Percentiles rank a stretch among this genome's conserved stretches.
Evolutionary conservation across 306 rosid genomes (phyloP).

Genomic region (Macrotyloma uniflorum): DNA sequence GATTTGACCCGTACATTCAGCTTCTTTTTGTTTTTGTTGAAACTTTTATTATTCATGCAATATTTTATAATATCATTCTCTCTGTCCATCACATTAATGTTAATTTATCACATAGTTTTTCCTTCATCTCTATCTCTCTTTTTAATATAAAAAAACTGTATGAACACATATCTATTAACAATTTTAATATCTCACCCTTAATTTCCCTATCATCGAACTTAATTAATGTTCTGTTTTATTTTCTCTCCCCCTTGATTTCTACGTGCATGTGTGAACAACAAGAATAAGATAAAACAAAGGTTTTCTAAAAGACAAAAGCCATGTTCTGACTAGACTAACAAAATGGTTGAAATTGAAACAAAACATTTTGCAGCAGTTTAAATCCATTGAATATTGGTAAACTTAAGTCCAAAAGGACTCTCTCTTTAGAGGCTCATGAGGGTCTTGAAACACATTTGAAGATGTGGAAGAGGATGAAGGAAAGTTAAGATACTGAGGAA

Average conservation of each 20-base stretch:
- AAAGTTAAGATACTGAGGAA: constrained; percentile 51
- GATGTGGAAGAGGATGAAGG: constrained; percentile 58
- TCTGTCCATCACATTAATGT: not conserved
- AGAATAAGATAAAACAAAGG: not conserved
- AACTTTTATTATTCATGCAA: not conserved
- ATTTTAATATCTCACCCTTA: not conserved
- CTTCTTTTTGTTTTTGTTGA: not conserved
- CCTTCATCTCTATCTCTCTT: not conserved
- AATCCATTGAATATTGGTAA: constrained; percentile 7
- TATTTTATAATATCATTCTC: not conserved
- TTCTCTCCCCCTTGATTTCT: not conserved
- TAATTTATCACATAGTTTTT: not conserved
- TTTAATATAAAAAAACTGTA: not conserved
- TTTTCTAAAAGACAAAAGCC: not conserved
- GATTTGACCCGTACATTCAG: constrained; percentile 21
- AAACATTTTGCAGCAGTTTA: not conserved
- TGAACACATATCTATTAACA: not conserved
- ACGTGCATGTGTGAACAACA: not conserved
- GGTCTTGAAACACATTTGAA: constrained; percentile 66
- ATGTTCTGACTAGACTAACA: constrained; percentile 12
- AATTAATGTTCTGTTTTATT: not conserved
- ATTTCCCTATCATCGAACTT: too few species aligned
- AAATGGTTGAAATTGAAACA: not conserved
- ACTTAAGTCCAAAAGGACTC: constrained; percentile 69
- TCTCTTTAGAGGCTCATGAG: constrained; percentile 56